phyloP scores from a whole-genome alignment of 2,329 filamentous ascomycete species.

The Colletotrichum tabaci region DNA sequence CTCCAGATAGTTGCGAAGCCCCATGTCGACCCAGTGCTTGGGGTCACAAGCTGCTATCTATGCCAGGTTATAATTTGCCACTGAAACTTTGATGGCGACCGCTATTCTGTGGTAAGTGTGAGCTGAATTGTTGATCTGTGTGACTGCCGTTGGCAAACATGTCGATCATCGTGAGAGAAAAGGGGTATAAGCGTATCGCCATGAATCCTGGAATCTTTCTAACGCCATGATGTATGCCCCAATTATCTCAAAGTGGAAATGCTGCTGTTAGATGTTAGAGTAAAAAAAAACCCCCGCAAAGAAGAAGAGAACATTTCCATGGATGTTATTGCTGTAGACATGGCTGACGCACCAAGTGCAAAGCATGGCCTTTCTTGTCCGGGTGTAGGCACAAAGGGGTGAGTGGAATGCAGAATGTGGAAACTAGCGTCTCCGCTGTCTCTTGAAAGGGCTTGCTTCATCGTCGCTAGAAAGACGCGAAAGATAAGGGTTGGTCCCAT shows the following conservation, averaged over 20 bases:
- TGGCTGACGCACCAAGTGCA: not conserved
- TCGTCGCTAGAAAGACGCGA: not conserved
- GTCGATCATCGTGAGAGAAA: not conserved
- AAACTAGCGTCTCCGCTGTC: not conserved
- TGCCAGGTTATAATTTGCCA: not conserved
- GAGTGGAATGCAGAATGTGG: not conserved
- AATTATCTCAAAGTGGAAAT: too few relatives aligned
- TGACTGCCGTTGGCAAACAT: not conserved
- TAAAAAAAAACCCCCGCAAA: not conserved
- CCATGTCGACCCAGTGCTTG: not conserved
- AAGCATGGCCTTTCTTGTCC: not conserved
- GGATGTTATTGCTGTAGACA: not conserved
- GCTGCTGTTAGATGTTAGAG: not conserved
- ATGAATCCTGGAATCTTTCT: not conserved
- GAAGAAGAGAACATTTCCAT: not conserved
- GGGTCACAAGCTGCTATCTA: not conserved
- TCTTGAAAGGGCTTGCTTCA: not conserved
- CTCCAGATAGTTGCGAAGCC: not conserved
- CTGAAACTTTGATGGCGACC: not conserved
- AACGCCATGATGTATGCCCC: not conserved
- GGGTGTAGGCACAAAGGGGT: too few relatives aligned
- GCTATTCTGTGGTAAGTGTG: too few relatives aligned
- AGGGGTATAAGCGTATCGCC: not conserved
- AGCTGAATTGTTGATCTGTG: not conserved
- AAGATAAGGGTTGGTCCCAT: not conserved